Base-by-base conservation (phyloP, 768 basidiomycete genomes). In the Daedaleopsis nitida region DNA sequence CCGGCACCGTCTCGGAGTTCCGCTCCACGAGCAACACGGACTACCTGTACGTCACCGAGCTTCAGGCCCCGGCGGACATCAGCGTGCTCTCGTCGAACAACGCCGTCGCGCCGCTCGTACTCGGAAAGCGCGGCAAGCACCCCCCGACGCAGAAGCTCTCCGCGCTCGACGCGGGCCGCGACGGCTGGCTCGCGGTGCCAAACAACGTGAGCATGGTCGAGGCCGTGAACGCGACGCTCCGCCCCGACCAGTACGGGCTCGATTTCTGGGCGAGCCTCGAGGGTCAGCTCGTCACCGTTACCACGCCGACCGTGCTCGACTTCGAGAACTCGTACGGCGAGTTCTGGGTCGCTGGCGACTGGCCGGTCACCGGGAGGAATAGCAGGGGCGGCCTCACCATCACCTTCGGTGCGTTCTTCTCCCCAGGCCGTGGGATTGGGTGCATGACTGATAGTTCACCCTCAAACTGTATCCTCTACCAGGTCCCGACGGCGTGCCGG, bases 231-330 rank as follows among this genome's bases (percentile, higher is more conserved):
- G 73, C 78, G 12, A 77, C 77, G 11, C 70, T 85, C 21, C 77
- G 78, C 59, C 85, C 84, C 10, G 74, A 77, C 39, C 71, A 73
- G 42, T 86, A 74, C 63, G 85, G 85, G n/a, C 67, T 86, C 47
- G 85, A 86, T 66, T 86, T 87, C 66, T 87, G 85, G 84, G 75
- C 82, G 64, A 85, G 83, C 67, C 75, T 87, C 23, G 81, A 85
- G 60, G 83, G 84, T 5, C 80, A 83, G 65, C 73, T 87, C 2
- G 85, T 87, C 21, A 79, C 79, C 0, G 76, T 86, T 19, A 80
- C 75, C 8, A 74, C 70, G 5, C 85, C 86, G 4, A 68, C 75
- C 17, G 76, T 81, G 6, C 69, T 81, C 16, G 74, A 77, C 49
- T 86, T 85, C 65, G 75, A 76, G 49, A 85, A 84, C 66, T 71